Percentiles rank a stretch among this genome's conserved stretches.
phyloP scores from a whole-genome alignment of 208 protist species.

The Balamuthia mandrillaris region DNA sequence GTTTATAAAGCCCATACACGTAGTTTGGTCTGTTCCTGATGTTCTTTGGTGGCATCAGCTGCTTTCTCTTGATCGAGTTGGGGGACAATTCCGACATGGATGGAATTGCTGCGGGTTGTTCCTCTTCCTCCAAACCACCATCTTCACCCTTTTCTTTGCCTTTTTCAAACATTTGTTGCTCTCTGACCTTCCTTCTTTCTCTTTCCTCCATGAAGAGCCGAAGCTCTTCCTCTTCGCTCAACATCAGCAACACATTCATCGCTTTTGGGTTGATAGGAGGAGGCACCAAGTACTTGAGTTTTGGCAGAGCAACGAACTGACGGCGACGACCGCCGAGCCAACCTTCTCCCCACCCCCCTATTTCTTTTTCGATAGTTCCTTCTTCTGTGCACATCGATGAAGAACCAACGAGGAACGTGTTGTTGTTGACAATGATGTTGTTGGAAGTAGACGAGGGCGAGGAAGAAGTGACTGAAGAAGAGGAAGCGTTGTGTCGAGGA shows the following conservation, averaged over 20 bases:
- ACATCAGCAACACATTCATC: too few species aligned
- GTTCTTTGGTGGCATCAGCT: not conserved
- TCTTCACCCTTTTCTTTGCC: not conserved
- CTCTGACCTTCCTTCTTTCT: too few species aligned
- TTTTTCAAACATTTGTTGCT: too few species aligned
- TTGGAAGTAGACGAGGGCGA: not conserved
- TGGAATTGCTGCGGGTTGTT: not conserved
- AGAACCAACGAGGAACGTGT: too few species aligned
- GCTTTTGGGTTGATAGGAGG: not conserved
- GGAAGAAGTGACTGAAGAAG: not conserved
- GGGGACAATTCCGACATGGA: not conserved
- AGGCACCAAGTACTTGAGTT: slow-evolving; percentile 8
- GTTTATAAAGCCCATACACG: too few species aligned
- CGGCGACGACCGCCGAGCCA: not conserved
- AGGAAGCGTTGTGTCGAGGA: not conserved
- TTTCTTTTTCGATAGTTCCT: not conserved
- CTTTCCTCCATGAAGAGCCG: too few species aligned
- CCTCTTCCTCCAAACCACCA: not conserved
- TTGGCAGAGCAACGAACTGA: not conserved
- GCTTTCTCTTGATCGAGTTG: not conserved
- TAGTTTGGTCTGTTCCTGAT: too few species aligned
- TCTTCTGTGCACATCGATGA: not conserved
- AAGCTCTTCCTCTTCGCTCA: too few species aligned
- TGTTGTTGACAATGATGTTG: not conserved
- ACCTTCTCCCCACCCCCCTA: not conserved